Conservation (phyloP, 2,329 filamentous ascomycete species). For the Ophidiomyces ophidiicola region DNA sequence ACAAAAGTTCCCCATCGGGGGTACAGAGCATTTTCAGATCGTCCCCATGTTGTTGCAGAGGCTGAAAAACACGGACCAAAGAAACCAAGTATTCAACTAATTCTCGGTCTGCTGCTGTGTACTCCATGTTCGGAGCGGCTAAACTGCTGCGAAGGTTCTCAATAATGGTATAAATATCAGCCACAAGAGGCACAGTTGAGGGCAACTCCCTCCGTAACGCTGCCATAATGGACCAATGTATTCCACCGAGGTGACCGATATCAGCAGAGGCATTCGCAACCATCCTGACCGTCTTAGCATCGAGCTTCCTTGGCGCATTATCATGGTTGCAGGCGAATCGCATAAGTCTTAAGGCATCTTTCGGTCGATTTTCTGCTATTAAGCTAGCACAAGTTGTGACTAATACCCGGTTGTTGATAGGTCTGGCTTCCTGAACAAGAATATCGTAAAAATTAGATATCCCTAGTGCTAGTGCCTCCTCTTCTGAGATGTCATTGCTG, state of each 20-base stretch:
- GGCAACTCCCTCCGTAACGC: conserved; percentile 26
- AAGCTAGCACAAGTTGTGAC: conserved; percentile 21
- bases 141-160: conserved; percentile 4
- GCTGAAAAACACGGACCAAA: conserved; percentile 8
- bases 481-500: conserved; percentile 15
- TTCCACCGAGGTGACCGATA: conserved; percentile 23
- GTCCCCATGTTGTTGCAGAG: no score
- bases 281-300: conserved; percentile 30
- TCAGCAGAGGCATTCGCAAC: conserved; percentile 26
- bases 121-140: background rate
- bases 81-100: conserved; percentile 10
- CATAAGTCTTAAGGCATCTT: conserved; percentile 26
- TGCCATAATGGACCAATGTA: conserved; percentile 32
- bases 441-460: conserved; percentile 31
- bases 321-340: conserved; percentile 27
- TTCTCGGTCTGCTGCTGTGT: background rate
- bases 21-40: no score
- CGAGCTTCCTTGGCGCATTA: conserved; percentile 25
- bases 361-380: conserved; percentile 19
- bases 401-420: conserved; percentile 29
- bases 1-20: no score
- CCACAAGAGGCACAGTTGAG: conserved; percentile 23
- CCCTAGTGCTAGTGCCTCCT: conserved; percentile 25
- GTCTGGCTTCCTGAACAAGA: conserved; percentile 22
- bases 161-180: conserved; percentile 23